phyloP scores from a whole-genome alignment of 1,284 basidiomycete genomes.

The Rhodotorula glutinis region DNA sequence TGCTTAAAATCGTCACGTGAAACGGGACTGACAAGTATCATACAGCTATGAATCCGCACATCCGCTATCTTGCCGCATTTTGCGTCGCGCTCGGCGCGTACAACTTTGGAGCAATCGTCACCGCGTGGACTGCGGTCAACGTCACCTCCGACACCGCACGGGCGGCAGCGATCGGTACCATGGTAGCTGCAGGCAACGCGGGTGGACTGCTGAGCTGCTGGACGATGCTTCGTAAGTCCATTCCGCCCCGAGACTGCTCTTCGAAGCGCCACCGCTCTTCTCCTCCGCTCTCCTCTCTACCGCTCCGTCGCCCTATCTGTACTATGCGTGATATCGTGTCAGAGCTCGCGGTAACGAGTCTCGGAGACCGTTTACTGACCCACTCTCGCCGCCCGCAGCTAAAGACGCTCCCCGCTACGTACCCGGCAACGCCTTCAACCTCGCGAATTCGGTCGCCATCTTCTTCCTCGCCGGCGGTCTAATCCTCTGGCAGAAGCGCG shows the following conservation, averaged over 20 bases:
- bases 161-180: constrained; percentile 44
- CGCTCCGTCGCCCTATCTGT: too few relatives aligned
- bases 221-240: constrained; percentile 27
- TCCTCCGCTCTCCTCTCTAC: too few relatives aligned
- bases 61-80: constrained; percentile 44
- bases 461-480: constrained; percentile 24
- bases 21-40: too few relatives aligned
- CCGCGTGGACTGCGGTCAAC: constrained; percentile 41
- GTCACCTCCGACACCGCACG: constrained; percentile 44
- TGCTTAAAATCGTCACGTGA: too few relatives aligned
- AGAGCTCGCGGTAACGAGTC: too few relatives aligned
- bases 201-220: constrained; percentile 46
- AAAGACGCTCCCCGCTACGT: constrained; percentile 16
- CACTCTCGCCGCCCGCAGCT: neutral
- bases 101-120: constrained; percentile 43
- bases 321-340: too few relatives aligned
- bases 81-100: constrained; percentile 45
- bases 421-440: constrained; percentile 35
- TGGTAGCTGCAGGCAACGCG: constrained; percentile 45
- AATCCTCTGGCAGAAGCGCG: constrained; percentile 21
- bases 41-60: constrained; percentile 26
- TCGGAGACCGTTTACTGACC: neutral
- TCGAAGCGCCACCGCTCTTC: neutral
- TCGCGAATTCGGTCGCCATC: constrained; percentile 31
- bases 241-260: too few relatives aligned